phyloP scores from a whole-genome alignment of 495 filamentous ascomycete species.

The Lasiosphaeris hirsuta region DNA sequence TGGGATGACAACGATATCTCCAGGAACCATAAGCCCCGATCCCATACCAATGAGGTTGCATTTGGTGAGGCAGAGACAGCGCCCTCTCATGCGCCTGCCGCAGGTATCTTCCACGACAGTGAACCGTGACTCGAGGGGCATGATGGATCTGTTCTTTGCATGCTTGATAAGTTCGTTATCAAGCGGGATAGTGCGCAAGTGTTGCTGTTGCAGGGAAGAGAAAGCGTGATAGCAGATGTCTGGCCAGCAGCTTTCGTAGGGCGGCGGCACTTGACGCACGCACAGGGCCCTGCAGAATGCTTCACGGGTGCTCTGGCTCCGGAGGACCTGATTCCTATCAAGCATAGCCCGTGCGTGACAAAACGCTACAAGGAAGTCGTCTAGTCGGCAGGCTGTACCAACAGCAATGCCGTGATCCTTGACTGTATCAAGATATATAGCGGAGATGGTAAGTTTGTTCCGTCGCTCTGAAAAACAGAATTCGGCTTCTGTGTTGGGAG shows the following conservation, averaged over 20 bases:
- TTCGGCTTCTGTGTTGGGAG: conserved; percentile 13
- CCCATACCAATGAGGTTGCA: conserved; percentile 23
- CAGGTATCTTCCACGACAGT: conserved; percentile 6
- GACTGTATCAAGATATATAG: conserved; percentile 25
- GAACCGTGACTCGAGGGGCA: neutral
- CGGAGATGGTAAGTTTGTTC: conserved; percentile 22
- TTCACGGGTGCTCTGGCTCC: neutral
- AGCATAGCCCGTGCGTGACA: conserved; percentile 26
- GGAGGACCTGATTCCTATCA: neutral
- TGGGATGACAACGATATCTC: conserved; percentile 27
- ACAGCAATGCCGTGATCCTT: conserved; percentile 20
- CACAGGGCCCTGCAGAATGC: conserved; percentile 28
- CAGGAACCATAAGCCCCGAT: conserved; percentile 19
- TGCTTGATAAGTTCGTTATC: conserved; percentile 17
- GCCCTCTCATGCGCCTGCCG: conserved; percentile 11
- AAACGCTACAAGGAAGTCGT: conserved; percentile 30
- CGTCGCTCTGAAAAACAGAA: conserved; percentile 18
- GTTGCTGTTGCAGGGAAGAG: conserved; percentile 22
- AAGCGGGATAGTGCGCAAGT: conserved; percentile 17
- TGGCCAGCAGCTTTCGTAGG: conserved; percentile 16
- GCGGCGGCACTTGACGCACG: conserved; percentile 17
- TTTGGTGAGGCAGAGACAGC: conserved; percentile 10
- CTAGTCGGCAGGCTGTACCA: conserved; percentile 15
- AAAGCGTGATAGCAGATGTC: conserved; percentile 23
- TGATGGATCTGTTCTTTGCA: no score